A percentile compares a stretch with the other conserved stretches of the same genome.
Conservation (phyloP, 805 yeast genomes). For the Pichia nakasei region DNA sequence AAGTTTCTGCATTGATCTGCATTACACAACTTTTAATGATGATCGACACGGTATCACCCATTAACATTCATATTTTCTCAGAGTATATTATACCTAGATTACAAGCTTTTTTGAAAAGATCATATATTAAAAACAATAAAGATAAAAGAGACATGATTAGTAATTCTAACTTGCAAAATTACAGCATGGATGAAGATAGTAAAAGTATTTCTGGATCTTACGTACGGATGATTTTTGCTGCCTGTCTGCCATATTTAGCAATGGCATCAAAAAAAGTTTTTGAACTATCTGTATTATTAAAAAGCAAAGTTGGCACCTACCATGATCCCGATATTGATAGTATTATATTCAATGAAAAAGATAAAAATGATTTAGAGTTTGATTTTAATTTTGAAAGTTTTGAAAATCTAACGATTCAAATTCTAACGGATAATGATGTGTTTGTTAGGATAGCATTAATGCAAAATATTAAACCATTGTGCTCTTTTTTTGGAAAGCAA, state of each 20-base stretch:
- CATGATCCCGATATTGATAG: conserved; percentile 40
- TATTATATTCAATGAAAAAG: conserved; percentile 23
- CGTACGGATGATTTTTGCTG: conserved; percentile 62
- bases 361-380: conserved; percentile 31
- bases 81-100: conserved; percentile 78
- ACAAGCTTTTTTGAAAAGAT: conserved; percentile 31
- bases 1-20: conserved; percentile 53
- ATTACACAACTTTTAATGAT: conserved; percentile 59
- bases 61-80: conserved; percentile 68
- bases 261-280: conserved; percentile 53
- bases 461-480: conserved; percentile 62
- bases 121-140: conserved; percentile 19
- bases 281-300: conserved; percentile 48
- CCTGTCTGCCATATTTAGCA: conserved; percentile 66
- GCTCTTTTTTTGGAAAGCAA: conserved; percentile 77
- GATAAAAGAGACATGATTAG: conserved; percentile 1
- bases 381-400: conserved; percentile 43
- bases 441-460: conserved; percentile 64
- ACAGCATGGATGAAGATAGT: background rate
- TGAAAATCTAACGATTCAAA: conserved; percentile 52
- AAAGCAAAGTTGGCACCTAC: conserved; percentile 18
- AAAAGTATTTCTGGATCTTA: conserved; percentile 21
- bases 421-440: conserved; percentile 62
- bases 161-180: background rate
- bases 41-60: conserved; percentile 58